These are phyloP conservation scores for Fusarium sp. DNA, from an alignment of 2,329 filamentous ascomycete genomes.

Conservation along the genomic window DNA sequence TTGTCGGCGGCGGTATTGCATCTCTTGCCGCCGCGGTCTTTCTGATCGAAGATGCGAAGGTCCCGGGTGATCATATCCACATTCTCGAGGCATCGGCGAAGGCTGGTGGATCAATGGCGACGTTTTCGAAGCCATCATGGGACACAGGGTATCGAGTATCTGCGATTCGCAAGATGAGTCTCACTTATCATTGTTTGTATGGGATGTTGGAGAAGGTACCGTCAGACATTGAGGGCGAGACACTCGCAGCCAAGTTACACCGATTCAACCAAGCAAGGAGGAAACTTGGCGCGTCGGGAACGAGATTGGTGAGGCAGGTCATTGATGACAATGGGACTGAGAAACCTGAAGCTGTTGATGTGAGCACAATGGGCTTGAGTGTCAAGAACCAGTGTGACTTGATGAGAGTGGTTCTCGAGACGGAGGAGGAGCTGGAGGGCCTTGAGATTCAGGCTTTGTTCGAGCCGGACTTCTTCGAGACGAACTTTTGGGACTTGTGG, in stretches of 20 bases:
- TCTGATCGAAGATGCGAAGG: conserved; percentile 39
- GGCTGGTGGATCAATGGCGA: conserved; percentile 40
- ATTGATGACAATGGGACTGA: conserved; percentile 29
- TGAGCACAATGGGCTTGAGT: conserved; percentile 42
- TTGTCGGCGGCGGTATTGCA: conserved; percentile 42
- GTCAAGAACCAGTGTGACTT: conserved; percentile 44
- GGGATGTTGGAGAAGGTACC: conserved; percentile 41
- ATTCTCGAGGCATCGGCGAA: conserved; percentile 40
- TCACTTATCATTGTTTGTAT: conserved; percentile 41
- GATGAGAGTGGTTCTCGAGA: conserved; percentile 43
- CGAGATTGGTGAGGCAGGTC: conserved; percentile 37
- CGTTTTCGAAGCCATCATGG: conserved; percentile 36
- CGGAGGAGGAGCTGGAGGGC: conserved; percentile 39
- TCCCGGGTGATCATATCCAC: conserved; percentile 40
- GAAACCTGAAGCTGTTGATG: conserved; percentile 37
- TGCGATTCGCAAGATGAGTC: conserved; percentile 42
- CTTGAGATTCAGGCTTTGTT: conserved; percentile 42
- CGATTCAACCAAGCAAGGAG: conserved; percentile 36
- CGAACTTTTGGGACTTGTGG: conserved; percentile 43
- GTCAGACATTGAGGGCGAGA: conserved; percentile 33
- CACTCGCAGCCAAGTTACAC: conserved; percentile 38
- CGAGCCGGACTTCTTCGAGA: conserved; percentile 42
- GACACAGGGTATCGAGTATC: conserved; percentile 41
- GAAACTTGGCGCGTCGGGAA: conserved; percentile 39
- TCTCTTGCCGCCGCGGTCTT: conserved; percentile 41